These are phyloP conservation scores for Cenchrus americanus DNA, from an alignment of 176 grass and related monocot genomes.

Conservation along the genomic window DNA sequence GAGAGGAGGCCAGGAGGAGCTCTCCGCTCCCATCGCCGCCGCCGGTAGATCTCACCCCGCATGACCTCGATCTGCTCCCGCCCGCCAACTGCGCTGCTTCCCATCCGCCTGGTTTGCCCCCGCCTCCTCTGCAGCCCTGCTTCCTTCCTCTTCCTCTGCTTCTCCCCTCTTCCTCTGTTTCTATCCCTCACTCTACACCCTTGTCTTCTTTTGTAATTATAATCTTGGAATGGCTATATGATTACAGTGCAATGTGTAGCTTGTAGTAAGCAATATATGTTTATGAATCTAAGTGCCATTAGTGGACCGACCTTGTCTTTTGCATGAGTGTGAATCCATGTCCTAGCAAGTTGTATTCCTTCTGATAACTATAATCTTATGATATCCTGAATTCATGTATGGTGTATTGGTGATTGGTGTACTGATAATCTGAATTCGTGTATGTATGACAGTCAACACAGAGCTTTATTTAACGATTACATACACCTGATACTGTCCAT, in stretches of 20 bases:
- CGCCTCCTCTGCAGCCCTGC: too few relatives aligned
- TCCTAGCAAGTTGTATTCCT: slow-evolving; percentile 12
- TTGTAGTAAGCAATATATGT: slow-evolving; percentile 17
- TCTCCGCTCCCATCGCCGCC: too few relatives aligned
- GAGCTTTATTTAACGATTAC: not conserved
- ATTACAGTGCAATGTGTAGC: not conserved
- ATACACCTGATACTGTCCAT: slow-evolving; percentile 7
- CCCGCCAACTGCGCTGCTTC: too few relatives aligned
- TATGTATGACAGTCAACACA: not conserved
- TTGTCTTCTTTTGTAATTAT: not conserved
- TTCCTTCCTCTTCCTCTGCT: too few relatives aligned
- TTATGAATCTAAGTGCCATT: not conserved
- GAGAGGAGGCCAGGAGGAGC: too few relatives aligned
- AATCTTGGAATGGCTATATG: not conserved
- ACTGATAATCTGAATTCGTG: not conserved
- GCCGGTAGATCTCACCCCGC: too few relatives aligned
- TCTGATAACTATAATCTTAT: not conserved
- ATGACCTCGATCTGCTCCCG: too few relatives aligned
- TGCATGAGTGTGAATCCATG: slow-evolving; percentile 17
- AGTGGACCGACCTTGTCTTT: not conserved
- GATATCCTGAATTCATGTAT: not conserved
- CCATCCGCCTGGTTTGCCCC: too few relatives aligned
- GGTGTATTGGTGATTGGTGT: not conserved
- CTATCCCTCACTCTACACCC: too few relatives aligned
- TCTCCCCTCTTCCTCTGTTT: too few relatives aligned